These are phyloP conservation scores for Ceratocystis papillata DNA, from an alignment of 2,329 filamentous ascomycete species.

Conservation along the genomic window DNA sequence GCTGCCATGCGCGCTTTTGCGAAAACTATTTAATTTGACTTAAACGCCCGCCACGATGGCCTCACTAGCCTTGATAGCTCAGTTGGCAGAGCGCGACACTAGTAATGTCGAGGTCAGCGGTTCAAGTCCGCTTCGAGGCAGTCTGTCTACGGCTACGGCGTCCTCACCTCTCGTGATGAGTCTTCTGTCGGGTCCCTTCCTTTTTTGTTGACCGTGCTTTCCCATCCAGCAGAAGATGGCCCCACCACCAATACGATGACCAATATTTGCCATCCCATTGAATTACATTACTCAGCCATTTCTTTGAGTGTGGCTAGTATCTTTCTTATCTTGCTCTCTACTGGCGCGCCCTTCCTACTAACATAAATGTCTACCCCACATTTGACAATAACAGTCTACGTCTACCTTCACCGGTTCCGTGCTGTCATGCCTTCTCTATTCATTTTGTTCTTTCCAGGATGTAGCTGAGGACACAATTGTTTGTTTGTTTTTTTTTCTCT, in stretches of 20 bases:
- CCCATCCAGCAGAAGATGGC: neutral
- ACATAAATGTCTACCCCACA: neutral
- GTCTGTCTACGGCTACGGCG: neutral
- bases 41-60: neutral
- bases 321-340: neutral
- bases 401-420: neutral
- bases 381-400: neutral
- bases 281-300: no score
- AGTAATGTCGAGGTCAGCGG: constrained; percentile 23
- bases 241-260: neutral
- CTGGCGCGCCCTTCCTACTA: neutral
- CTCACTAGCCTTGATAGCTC: constrained; percentile 2
- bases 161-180: neutral
- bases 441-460: neutral
- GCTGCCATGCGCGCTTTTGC: no score
- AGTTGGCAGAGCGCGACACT: constrained; percentile 23
- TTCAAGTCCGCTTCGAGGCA: constrained; percentile 22
- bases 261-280: neutral
- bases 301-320: neutral
- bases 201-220: neutral
- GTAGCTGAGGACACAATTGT: neutral
- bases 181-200: neutral
- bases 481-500: neutral
- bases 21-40: neutral
- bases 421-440: neutral